Base-by-base conservation (phyloP, 768 basidiomycete species). In the Terana coerulea region DNA sequence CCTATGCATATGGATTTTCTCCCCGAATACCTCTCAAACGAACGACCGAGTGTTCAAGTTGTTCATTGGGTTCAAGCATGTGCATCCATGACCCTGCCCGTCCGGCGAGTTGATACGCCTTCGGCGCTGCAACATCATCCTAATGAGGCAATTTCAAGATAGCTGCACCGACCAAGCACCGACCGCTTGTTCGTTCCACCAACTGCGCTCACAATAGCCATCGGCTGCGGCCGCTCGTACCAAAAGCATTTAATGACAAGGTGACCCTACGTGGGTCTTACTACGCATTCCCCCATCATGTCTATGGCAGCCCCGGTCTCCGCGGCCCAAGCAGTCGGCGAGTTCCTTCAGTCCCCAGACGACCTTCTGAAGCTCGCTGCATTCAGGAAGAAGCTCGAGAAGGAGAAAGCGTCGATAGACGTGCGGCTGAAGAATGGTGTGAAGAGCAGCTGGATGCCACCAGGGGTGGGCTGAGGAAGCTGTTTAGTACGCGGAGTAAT, bases 401-500 rank as follows among this genome's bases (percentile, higher is more conserved):
- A 98, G 69, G 95, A 98, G 69, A 95, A 97, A 69, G 84, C 92
- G 0, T 91, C 92, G 8, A 89, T 98, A 54, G 91, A 97, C 63
- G 84, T 87, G 3, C 80, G 93, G 61, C 81, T 98, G 41, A 88
- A 93, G 64, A 86, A 79, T 50, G 91, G 93, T 9, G 93, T 95
- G 58, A 92, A 89, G 91, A 95, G 53, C 95, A 98, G 65, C 76
- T 99, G 17, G 86, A 92, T 60, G 83, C 91, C 1, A 98, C 94
- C 7, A 74, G 92, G 45, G 88, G 94, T 45, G 95, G 94, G 1
- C 77, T 95, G 50, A 78, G 86, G 62, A 91, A 86, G 61, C 76
- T 97, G 1, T 74, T 93, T 49, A 74, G 82, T 51, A 90, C 91
- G 15, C 75, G 88, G 31, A 77, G 79, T 41, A 83, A 90, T 63